Percentiles rank a stretch among this genome's conserved stretches.
phyloP scores from a whole-genome alignment of 78 protist genomes.

The Dictyostelium capitatum region DNA sequence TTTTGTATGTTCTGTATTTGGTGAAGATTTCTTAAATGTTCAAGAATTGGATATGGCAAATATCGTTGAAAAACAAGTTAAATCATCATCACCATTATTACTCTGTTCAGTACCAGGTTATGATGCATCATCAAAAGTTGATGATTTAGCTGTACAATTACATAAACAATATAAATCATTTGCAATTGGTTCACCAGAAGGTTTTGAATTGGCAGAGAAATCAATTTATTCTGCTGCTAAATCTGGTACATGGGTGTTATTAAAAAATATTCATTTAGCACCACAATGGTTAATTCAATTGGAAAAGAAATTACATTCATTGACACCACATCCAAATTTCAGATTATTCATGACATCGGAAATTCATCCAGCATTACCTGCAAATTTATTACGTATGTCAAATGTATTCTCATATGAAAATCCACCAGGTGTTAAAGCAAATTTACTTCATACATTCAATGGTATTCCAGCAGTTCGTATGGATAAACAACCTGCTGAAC shows the following conservation, averaged over 20 bases:
- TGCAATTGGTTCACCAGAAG: constrained; percentile 99
- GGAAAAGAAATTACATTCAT: constrained; percentile 94
- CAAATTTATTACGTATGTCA: constrained; percentile 91
- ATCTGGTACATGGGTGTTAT: constrained; percentile 97
- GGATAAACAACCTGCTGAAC: constrained; percentile 59
- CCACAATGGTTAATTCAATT: constrained; percentile 94
- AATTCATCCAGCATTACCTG: constrained; percentile 93
- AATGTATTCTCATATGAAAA: constrained; percentile 94
- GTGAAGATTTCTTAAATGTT: constrained; percentile 56
- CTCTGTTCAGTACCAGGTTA: constrained; percentile 94
- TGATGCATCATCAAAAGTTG: constrained; percentile 91
- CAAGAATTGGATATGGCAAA: constrained; percentile 80
- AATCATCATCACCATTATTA: constrained; percentile 87
- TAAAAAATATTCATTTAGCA: constrained; percentile 98
- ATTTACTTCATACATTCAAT: constrained; percentile 83
- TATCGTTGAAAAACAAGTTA: constrained; percentile 76
- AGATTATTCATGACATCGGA: constrained; percentile 97
- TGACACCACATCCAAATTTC: constrained; percentile 88
- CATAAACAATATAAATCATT: constrained; percentile 76
- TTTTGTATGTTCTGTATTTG: constrained; percentile 86
- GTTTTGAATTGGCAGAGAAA: constrained; percentile 92
- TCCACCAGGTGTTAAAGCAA: constrained; percentile 96
- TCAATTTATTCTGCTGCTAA: constrained; percentile 90
- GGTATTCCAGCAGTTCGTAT: constrained; percentile 39
- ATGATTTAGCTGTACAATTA: constrained; percentile 77